Conservation (phyloP, 1,284 basidiomycete species). For the Ceratorhiza oryzae-sativae region DNA sequence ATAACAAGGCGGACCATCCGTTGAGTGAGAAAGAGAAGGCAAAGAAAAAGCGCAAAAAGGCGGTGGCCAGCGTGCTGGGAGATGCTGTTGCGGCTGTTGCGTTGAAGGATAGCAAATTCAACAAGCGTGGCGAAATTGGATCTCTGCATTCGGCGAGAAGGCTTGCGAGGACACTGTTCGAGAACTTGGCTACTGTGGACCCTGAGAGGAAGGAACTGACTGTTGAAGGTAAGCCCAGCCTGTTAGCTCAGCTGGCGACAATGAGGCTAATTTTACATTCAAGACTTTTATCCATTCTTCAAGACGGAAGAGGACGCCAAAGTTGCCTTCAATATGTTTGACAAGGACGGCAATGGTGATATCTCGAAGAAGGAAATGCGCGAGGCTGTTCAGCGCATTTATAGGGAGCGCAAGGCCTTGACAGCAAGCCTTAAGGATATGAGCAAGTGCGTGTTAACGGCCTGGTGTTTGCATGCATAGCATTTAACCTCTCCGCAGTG, state of each 20-base stretch:
- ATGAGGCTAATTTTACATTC: constrained; percentile 12
- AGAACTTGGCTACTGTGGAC: constrained; percentile 65
- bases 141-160: constrained; percentile 72
- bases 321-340: constrained; percentile 76
- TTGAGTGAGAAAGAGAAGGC: constrained; percentile 34
- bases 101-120: constrained; percentile 68
- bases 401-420: constrained; percentile 77
- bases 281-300: constrained; percentile 82
- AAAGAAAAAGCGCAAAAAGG: constrained; percentile 57
- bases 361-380: constrained; percentile 84
- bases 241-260: constrained; percentile 10
- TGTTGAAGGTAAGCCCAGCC: constrained; percentile 63
- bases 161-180: constrained; percentile 77
- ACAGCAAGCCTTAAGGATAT: constrained; percentile 72
- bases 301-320: constrained; percentile 73
- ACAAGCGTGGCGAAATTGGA: constrained; percentile 62
- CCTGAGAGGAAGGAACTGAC: constrained; percentile 66
- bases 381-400: constrained; percentile 82
- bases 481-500: constrained; percentile 55
- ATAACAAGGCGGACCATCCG: not conserved
- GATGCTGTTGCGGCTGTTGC: constrained; percentile 72
- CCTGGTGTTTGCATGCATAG: not conserved
- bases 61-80: constrained; percentile 67
- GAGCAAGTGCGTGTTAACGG: not conserved
- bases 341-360: constrained; percentile 85